Percentiles rank a stretch among this genome's conserved stretches.
phyloP scores from a whole-genome alignment of 306 rosid genomes.

The barrel medic (Medicago truncatula) region MtrunA17r5.0-ANR NC_053042.1:10138501-10139000 shows the following conservation, averaged over 20 bases:
- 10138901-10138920: slow-evolving; percentile 38
- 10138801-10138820: slow-evolving; percentile 42
- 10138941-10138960: slow-evolving; percentile 45
- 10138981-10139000: slow-evolving; percentile 48
- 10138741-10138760: slow-evolving; percentile 48
- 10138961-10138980: slow-evolving; percentile 46
- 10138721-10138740: slow-evolving; percentile 33
- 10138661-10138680: background rate
- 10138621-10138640: background rate
- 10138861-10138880: background rate
- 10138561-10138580: slow-evolving; percentile 40
- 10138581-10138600: slow-evolving; percentile 20
- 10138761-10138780: slow-evolving; percentile 61
- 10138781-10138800: slow-evolving; percentile 42
- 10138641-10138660: slow-evolving; percentile 27
- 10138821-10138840: background rate
- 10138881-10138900: background rate
- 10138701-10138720: slow-evolving; percentile 98
- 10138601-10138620: slow-evolving; percentile 4
- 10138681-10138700: slow-evolving; percentile 74
- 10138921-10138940: background rate
- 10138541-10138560: slow-evolving; percentile 38
- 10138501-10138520: slow-evolving; percentile 13
- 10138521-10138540: slow-evolving; percentile 17
- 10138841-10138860: slow-evolving; percentile 48